These are phyloP conservation scores for Apiotrichum domesticum DNA, from an alignment of 1,284 basidiomycete genomes.

Conservation along the genomic window DNA sequence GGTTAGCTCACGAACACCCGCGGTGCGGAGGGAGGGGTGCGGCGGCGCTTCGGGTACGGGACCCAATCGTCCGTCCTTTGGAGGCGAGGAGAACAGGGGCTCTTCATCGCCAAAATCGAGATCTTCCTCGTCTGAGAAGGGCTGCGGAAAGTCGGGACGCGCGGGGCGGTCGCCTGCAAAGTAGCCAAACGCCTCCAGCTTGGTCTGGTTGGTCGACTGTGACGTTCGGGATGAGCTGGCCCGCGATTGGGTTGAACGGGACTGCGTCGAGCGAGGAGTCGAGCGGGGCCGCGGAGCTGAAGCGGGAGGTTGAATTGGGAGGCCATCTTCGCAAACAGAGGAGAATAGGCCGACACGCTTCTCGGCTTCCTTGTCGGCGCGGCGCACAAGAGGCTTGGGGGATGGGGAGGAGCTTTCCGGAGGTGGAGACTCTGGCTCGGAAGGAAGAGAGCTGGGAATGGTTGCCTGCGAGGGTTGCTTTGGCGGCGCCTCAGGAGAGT, in stretches of 20 bases:
- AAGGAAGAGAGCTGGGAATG: neutral
- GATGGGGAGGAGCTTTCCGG: neutral
- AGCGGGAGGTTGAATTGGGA: neutral
- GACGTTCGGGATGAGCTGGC: neutral
- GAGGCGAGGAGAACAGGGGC: neutral
- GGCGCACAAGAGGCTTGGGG: constrained; percentile 3
- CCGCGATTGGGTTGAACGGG: neutral
- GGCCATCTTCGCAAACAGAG: neutral
- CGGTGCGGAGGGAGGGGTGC: constrained; percentile 31
- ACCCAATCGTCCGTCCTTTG: neutral
- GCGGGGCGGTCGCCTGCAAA: constrained; percentile 7
- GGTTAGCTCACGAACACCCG: constrained; percentile 29
- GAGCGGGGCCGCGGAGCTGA: neutral
- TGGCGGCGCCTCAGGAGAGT: neutral
- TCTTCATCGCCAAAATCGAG: constrained; percentile 21
- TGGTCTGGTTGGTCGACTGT: constrained; percentile 17
- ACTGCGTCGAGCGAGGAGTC: neutral
- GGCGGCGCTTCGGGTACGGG: constrained; percentile 32
- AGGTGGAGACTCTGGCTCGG: neutral
- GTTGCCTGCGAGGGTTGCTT: neutral
- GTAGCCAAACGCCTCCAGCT: constrained; percentile 35
- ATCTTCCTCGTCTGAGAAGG: constrained; percentile 35
- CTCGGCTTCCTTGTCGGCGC: neutral
- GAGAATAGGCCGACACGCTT: constrained; percentile 3
- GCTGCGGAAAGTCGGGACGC: constrained; percentile 17